A percentile compares a stretch with the other conserved stretches of the same genome.
Evolutionary conservation across 257 asterid species (phyloP).

Genomic region (Schizonepeta tenuifolia): DNA sequence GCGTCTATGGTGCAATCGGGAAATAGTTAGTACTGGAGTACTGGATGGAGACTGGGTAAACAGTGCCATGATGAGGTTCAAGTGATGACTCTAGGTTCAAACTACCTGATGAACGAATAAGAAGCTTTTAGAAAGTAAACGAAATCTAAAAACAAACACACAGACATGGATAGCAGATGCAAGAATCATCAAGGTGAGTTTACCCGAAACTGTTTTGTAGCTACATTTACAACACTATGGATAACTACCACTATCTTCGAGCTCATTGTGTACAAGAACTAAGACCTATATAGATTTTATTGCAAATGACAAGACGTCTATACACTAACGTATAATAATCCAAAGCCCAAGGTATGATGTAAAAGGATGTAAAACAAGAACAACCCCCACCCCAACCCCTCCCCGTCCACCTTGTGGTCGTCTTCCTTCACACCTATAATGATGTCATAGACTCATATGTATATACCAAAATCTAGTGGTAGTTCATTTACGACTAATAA

Average conservation of each 20-base stretch:
- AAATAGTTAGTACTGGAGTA: slow-evolving; percentile 38
- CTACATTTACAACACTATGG: neutral
- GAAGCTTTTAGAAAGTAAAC: slow-evolving; percentile 29
- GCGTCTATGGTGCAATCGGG: slow-evolving; percentile 39
- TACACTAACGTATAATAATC: neutral
- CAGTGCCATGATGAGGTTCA: slow-evolving; percentile 53
- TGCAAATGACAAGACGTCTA: neutral
- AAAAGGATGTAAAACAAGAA: too few species aligned
- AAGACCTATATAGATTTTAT: neutral
- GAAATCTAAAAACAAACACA: slow-evolving; percentile 6
- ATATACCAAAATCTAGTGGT: neutral
- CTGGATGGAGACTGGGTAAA: slow-evolving; percentile 46
- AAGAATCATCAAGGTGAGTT: neutral
- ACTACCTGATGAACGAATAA: slow-evolving; percentile 43
- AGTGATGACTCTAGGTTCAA: slow-evolving; percentile 16
- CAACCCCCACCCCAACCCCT: too few species aligned
- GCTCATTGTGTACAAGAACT: neutral
- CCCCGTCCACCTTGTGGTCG: too few species aligned
- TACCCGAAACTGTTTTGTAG: neutral
- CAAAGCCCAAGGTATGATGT: neutral
- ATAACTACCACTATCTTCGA: neutral
- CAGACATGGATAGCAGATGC: neutral
- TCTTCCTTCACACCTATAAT: neutral
- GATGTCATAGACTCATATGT: neutral
- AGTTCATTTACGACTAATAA: neutral